phyloP scores from a whole-genome alignment of 2,329 filamentous ascomycete species.

The Curvularia sp. region DNA sequence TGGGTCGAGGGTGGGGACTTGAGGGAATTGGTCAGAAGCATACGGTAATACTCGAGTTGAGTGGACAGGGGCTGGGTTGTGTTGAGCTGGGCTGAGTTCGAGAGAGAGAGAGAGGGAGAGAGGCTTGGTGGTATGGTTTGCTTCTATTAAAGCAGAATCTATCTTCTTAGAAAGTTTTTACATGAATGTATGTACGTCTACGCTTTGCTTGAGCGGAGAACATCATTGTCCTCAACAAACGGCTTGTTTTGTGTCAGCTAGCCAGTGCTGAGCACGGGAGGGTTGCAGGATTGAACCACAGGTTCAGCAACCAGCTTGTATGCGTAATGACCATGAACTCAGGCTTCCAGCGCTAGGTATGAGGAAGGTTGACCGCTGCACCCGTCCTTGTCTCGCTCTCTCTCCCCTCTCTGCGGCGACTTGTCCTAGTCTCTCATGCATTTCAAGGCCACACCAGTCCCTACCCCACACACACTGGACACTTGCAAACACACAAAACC shows the following conservation, averaged over 20 bases:
- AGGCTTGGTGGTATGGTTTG: background rate
- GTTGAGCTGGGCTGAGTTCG: background rate
- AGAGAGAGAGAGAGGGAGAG: background rate
- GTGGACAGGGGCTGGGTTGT: background rate
- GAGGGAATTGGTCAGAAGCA: conserved; percentile 57
- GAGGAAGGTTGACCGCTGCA: background rate
- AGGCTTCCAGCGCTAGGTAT: background rate
- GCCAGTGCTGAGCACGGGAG: background rate
- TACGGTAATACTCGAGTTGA: conserved; percentile 35
- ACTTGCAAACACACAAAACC: background rate
- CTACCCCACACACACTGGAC: background rate
- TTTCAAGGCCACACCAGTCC: background rate
- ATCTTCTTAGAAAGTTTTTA: background rate
- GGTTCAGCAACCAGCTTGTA: background rate
- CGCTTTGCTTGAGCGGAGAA: background rate
- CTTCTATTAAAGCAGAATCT: background rate
- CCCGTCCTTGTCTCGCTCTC: background rate
- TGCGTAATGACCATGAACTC: background rate
- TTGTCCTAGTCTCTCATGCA: background rate
- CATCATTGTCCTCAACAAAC: background rate
- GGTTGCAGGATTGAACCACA: background rate
- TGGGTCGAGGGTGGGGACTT: conserved; percentile 61
- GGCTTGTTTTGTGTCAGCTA: background rate
- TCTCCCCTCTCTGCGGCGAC: background rate
- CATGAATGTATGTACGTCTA: background rate